These are phyloP conservation scores for Aspergillus egyptiacus DNA, from an alignment of 495 filamentous ascomycete species.

Conservation along the genomic window DNA sequence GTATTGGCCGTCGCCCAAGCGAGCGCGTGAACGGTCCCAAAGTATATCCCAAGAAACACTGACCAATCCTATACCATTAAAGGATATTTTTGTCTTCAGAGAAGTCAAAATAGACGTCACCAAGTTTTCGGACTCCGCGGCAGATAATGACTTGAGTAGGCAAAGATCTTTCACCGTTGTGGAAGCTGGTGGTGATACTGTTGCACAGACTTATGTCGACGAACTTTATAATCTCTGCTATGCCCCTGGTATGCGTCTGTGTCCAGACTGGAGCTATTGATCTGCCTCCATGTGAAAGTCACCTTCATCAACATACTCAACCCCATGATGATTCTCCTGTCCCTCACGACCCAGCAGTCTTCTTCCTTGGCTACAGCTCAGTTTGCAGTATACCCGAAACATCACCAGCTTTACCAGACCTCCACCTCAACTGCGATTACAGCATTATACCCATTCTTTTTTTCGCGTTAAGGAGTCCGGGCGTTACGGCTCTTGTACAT, in stretches of 20 bases:
- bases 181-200: conserved; percentile 30
- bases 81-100: conserved; percentile 50
- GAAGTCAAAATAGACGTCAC: conserved; percentile 49
- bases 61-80: conserved; percentile 25
- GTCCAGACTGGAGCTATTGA: conserved; percentile 22
- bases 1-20: conserved; percentile 31
- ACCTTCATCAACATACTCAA: neutral
- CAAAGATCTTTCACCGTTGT: conserved; percentile 28
- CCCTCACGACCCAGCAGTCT: no score
- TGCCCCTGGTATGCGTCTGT: conserved; percentile 29
- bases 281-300: neutral
- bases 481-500: no score
- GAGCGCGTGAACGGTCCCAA: neutral
- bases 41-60: conserved; percentile 28
- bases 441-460: no score
- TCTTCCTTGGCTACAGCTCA: no score
- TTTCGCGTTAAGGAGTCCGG: no score
- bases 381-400: no score
- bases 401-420: no score
- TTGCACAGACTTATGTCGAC: conserved; percentile 34
- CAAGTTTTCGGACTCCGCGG: conserved; percentile 26
- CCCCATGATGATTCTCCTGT: no score
- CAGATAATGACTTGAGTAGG: conserved; percentile 16
- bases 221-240: conserved; percentile 42
- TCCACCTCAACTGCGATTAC: no score